These are phyloP conservation scores for Schwanniomyces polymorphus DNA, from an alignment of 805 yeast species.

Conservation along the genomic window DNA sequence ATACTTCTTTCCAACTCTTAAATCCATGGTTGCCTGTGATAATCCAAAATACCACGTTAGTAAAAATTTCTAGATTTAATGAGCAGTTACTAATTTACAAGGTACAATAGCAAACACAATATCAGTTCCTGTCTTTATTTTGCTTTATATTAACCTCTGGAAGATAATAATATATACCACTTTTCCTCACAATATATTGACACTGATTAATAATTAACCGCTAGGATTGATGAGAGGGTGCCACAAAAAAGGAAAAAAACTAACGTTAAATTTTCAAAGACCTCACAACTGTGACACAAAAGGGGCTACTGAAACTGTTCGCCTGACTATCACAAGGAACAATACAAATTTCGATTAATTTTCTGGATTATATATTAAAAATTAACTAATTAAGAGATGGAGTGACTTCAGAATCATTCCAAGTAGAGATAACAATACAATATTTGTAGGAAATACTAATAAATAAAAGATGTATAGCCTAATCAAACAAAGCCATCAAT, in stretches of 20 bases:
- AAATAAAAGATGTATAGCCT: not conserved
- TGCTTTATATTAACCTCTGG: not conserved
- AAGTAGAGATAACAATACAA: not conserved
- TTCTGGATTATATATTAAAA: not conserved
- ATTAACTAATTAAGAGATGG: not conserved
- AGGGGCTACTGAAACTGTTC: not conserved
- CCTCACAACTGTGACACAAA: not conserved
- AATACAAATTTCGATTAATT: not conserved
- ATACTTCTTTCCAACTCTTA: constrained; percentile 77
- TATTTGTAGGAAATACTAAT: not conserved
- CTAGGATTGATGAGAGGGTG: not conserved
- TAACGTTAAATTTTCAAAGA: not conserved
- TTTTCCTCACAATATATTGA: not conserved
- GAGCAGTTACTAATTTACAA: not conserved
- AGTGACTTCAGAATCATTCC: not conserved
- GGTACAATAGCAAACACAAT: not conserved
- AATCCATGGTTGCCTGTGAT: constrained; percentile 4
- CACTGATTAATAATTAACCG: not conserved
- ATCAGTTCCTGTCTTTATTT: not conserved
- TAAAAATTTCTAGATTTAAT: not conserved
- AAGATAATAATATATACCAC: not conserved
- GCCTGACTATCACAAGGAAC: too few relatives aligned
- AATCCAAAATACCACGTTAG: not conserved
- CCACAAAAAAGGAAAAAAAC: not conserved
- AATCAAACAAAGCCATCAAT: not conserved